A percentile compares a stretch with the other conserved stretches of the same genome.
Conservation (phyloP, 495 filamentous ascomycete genomes). For the Cercophora newfieldiana region DNA sequence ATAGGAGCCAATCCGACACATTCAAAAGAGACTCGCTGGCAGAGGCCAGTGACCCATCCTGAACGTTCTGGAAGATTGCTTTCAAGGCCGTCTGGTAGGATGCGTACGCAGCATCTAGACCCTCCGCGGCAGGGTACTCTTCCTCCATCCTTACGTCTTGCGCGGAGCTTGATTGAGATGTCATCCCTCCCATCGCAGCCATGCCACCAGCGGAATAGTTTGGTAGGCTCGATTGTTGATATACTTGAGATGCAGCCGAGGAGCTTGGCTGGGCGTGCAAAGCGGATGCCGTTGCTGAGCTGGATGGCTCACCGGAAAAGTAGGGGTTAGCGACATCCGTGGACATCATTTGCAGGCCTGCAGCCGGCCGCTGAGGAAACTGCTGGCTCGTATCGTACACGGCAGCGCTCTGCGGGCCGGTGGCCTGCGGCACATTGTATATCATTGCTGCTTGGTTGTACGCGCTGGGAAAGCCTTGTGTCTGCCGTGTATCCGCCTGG, state of each 20-base stretch:
- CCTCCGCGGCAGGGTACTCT: slow-evolving; percentile 36
- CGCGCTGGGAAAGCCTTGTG: slow-evolving; percentile 46
- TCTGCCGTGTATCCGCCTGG: slow-evolving; percentile 50
- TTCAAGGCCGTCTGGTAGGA: slow-evolving; percentile 73
- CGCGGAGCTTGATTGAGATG: slow-evolving; percentile 38
- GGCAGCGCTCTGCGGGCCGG: slow-evolving; percentile 55
- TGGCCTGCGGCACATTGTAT: slow-evolving; percentile 75
- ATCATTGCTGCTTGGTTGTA: slow-evolving; percentile 68
- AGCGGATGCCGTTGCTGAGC: slow-evolving; percentile 55
- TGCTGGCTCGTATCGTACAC: slow-evolving; percentile 79
- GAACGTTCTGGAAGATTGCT: slow-evolving; percentile 73
- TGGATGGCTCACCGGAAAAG: slow-evolving; percentile 71
- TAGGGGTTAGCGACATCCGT: slow-evolving; percentile 70
- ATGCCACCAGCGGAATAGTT: slow-evolving; percentile 45
- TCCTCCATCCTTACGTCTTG: slow-evolving; percentile 47
- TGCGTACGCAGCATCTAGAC: slow-evolving; percentile 65
- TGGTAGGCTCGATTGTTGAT: slow-evolving; percentile 52
- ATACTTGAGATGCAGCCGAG: slow-evolving; percentile 45
- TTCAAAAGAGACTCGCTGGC: slow-evolving; percentile 72
- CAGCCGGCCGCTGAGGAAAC: slow-evolving; percentile 76
- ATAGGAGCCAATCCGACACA: slow-evolving; percentile 83
- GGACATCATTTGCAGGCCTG: slow-evolving; percentile 77
- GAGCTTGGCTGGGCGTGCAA: slow-evolving; percentile 42
- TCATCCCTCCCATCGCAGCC: slow-evolving; percentile 42
- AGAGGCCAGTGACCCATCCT: slow-evolving; percentile 68